These are phyloP conservation scores for Wolfiporia cocos DNA, from an alignment of 1,284 basidiomycete species.

Conservation along the genomic window DNA sequence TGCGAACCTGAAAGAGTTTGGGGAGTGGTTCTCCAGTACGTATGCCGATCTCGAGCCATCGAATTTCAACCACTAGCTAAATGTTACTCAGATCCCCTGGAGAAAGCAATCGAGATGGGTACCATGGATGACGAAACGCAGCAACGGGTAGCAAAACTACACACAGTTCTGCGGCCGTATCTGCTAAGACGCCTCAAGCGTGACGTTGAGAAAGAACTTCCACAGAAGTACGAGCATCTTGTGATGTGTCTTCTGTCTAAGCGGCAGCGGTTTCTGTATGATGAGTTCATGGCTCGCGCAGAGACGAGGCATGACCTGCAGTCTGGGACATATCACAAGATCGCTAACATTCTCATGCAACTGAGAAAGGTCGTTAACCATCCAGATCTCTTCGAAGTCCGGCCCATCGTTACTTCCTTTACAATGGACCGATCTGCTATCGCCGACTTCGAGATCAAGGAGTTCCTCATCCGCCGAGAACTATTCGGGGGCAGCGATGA, in stretches of 20 bases:
- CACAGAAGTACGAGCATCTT: slow-evolving; percentile 93
- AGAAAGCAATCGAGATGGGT: slow-evolving; percentile 90
- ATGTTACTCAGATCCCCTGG: slow-evolving; percentile 68
- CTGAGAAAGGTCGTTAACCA: slow-evolving; percentile 94
- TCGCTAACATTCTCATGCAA: slow-evolving; percentile 98
- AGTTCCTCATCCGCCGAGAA: slow-evolving; percentile 75
- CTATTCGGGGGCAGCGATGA: slow-evolving; percentile 47
- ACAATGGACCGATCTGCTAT: slow-evolving; percentile 79
- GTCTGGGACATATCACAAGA: slow-evolving; percentile 85
- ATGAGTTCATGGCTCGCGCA: slow-evolving; percentile 95
- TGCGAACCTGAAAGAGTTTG: slow-evolving; percentile 91
- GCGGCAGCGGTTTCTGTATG: slow-evolving; percentile 93
- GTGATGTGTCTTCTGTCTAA: slow-evolving; percentile 91
- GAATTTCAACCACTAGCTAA: slow-evolving; percentile 5
- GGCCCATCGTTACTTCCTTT: slow-evolving; percentile 91
- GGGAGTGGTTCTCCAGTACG: slow-evolving; percentile 95
- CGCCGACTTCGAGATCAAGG: slow-evolving; percentile 85
- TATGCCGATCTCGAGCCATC: slow-evolving; percentile 1
- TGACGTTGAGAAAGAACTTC: slow-evolving; percentile 95
- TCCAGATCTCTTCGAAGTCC: slow-evolving; percentile 92
- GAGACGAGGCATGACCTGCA: slow-evolving; percentile 84
- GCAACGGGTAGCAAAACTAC: slow-evolving; percentile 85
- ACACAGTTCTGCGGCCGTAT: slow-evolving; percentile 90
- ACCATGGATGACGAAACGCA: slow-evolving; percentile 82
- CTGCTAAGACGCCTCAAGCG: slow-evolving; percentile 91